Evolutionary conservation across 345 rosid genomes (phyloP).

Genomic region (Arabidopsis thaliana): TAIR10.1 NC_003070.9:29102501-29103000

Average conservation of each 20-base stretch:
- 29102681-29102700: neutral
- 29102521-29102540: neutral
- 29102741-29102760: neutral
- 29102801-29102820: neutral
- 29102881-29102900: neutral
- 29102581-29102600: slow-evolving; percentile 37
- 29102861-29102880: slow-evolving; percentile 6
- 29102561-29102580: slow-evolving; percentile 1
- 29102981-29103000: too few relatives aligned
- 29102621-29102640: slow-evolving; percentile 21
- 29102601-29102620: slow-evolving; percentile 11
- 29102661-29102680: slow-evolving; percentile 1
- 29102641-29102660: neutral
- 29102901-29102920: neutral
- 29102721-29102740: neutral
- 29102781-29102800: neutral
- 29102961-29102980: too few relatives aligned
- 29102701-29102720: neutral
- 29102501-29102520: neutral
- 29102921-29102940: neutral
- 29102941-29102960: neutral
- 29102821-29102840: neutral
- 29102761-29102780: neutral
- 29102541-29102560: neutral
- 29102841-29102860: neutral